phyloP scores from a whole-genome alignment of 176 grass and related monocot species.

The Bolboschoenus planiculmis region DNA sequence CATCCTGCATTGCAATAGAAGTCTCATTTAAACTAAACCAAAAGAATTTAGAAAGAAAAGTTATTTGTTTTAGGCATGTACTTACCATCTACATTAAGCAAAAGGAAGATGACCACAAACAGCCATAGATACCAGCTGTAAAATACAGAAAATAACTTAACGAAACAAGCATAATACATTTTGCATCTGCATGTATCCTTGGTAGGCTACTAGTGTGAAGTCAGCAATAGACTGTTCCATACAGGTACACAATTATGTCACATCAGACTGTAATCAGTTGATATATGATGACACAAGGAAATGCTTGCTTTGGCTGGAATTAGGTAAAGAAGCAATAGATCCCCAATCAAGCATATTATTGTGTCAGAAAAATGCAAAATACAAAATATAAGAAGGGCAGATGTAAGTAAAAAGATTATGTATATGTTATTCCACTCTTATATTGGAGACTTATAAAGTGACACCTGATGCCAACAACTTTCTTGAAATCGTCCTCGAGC shows the following conservation, averaged over 20 bases:
- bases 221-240: neutral
- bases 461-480: constrained; percentile 78
- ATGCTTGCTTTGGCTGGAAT: neutral
- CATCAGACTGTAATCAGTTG: neutral
- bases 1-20: constrained; percentile 75
- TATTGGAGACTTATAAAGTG: constrained; percentile 23
- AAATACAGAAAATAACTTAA: neutral
- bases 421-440: constrained; percentile 16
- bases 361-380: neutral
- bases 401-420: constrained; percentile 4
- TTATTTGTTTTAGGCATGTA: neutral
- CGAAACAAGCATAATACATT: neutral
- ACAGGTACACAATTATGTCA: neutral
- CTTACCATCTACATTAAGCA: constrained; percentile 83
- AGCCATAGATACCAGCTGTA: constrained; percentile 92
- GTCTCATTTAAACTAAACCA: neutral
- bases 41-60: neutral
- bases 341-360: neutral
- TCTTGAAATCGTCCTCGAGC: constrained; percentile 82
- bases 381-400: neutral
- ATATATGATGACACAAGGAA: neutral
- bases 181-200: neutral
- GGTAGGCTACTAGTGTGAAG: neutral
- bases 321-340: neutral
- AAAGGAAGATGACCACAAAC: constrained; percentile 74